Base-by-base conservation (phyloP, 1,139 yeast species). In the Scheffersomyces parashehatae region DNA sequence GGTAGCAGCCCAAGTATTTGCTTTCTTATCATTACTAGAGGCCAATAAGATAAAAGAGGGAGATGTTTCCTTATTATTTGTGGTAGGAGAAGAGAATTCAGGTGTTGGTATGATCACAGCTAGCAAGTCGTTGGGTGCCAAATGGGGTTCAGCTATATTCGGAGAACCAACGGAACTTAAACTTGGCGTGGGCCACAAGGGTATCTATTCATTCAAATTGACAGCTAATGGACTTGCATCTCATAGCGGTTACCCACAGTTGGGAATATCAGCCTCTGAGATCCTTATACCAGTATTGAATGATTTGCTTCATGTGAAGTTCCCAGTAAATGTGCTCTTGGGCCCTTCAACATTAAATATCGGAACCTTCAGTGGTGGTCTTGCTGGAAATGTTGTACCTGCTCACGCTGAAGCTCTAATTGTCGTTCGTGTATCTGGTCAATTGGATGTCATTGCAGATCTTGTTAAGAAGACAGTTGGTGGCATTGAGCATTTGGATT, bases 161-260 rank as follows among this genome's bases (percentile, higher is more conserved):
- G 90, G 90, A 11, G 91, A 85, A 56, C 90, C 91, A 14, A 84
- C 91, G 0, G 89, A 83, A 51, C 67, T 77, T 57, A 82, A 81
- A 54, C 68, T 85, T 20, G 88, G 87, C 2, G 79, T 79, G 5
- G 90, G 90, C 8, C 91, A 85, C 55, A 85, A 85, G 57, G 85
- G 91, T 55, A 58, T 68, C 48, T 68, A 69, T 52, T 44, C 64
- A 51, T 64, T 80, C 46, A 58, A 68, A 29, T 53, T 82, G 33
- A 52, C 60, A 28, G 82, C 78, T 20, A 55, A 63, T 7, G 91
- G 91, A 10, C 71, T 73, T 46, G 81, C 88, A 3, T 67, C 83
- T 3, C 91, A 85, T 56, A 79, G 85, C 4, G 89, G 89, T 1
- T 83, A 83, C 58, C 91, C 91, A 3, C 78, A 83, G 39, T 67